These are phyloP conservation scores for Candida silvicultrix DNA, from an alignment of 805 yeast species.

Conservation along the genomic window DNA sequence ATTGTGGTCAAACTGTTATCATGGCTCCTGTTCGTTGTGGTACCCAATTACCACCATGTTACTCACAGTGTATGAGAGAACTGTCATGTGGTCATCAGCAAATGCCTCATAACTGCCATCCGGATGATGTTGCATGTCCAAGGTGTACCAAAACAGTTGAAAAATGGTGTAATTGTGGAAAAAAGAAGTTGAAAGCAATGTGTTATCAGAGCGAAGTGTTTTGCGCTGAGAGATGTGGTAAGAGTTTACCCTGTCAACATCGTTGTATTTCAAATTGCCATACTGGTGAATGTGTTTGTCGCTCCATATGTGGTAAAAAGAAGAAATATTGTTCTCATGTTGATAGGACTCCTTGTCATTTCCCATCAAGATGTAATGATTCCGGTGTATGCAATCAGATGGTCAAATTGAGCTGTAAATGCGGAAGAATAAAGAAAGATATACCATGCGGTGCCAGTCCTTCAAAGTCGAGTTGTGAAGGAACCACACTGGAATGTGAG, in stretches of 20 bases:
- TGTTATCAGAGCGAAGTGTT: slow-evolving; percentile 65
- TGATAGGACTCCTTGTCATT: slow-evolving; percentile 63
- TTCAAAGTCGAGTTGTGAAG: slow-evolving; percentile 24
- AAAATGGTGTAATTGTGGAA: slow-evolving; percentile 60
- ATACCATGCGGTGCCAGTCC: slow-evolving; percentile 55
- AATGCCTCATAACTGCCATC: slow-evolving; percentile 72
- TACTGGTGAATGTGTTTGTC: slow-evolving; percentile 60
- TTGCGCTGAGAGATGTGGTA: slow-evolving; percentile 62
- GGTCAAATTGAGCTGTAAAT: slow-evolving; percentile 51
- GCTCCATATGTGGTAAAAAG: slow-evolving; percentile 47
- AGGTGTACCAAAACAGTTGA: slow-evolving; percentile 61
- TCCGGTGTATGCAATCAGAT: slow-evolving; percentile 41
- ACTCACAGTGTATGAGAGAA: slow-evolving; percentile 52
- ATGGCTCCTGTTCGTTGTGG: slow-evolving; percentile 88
- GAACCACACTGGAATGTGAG: slow-evolving; percentile 51
- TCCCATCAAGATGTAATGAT: slow-evolving; percentile 46
- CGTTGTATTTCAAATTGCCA: slow-evolving; percentile 52
- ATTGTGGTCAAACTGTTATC: slow-evolving; percentile 74
- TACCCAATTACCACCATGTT: slow-evolving; percentile 56
- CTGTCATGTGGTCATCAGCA: slow-evolving; percentile 65
- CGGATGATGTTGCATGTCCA: slow-evolving; percentile 59
- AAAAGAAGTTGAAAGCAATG: slow-evolving; percentile 47
- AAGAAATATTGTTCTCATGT: slow-evolving; percentile 60
- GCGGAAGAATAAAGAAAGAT: slow-evolving; percentile 48
- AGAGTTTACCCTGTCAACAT: slow-evolving; percentile 41